phyloP scores from a whole-genome alignment of 139 green algal species.

The Volvox africanus region DNA sequence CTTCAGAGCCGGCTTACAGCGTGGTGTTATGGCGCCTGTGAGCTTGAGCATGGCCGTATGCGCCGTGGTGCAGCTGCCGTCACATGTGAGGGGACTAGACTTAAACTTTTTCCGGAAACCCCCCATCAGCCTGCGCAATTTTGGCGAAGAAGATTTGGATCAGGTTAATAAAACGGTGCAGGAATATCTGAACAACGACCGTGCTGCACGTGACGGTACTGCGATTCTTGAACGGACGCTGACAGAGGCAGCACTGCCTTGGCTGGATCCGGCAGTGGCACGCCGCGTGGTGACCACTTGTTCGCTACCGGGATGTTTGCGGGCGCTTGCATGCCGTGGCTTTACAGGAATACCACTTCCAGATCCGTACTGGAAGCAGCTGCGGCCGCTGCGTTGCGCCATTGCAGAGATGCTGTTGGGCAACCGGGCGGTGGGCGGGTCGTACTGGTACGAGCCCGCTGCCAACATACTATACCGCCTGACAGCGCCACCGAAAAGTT shows the following conservation, averaged over 20 bases:
- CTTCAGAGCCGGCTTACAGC: background rate
- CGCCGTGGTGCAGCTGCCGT: background rate
- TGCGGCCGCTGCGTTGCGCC: background rate
- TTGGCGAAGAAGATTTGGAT: slow-evolving; percentile 1
- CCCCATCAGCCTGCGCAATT: slow-evolving; percentile 25
- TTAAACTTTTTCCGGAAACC: slow-evolving; percentile 36
- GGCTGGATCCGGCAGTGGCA: background rate
- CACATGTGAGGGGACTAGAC: background rate
- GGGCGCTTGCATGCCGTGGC: slow-evolving; percentile 15
- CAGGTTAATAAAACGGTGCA: background rate
- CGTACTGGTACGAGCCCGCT: slow-evolving; percentile 17
- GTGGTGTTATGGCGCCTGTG: background rate
- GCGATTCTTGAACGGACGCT: background rate
- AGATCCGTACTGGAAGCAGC: background rate
- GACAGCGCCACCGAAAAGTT: background rate
- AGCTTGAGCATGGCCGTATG: slow-evolving; percentile 11
- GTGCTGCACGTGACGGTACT: slow-evolving; percentile 1
- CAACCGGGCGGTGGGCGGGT: background rate
- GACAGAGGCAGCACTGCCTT: background rate
- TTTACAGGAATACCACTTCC: background rate
- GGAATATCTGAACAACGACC: slow-evolving; percentile 8
- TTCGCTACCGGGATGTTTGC: background rate
- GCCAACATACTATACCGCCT: background rate
- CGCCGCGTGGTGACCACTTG: background rate
- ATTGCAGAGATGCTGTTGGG: background rate